Evolutionary conservation across 1,139 yeast species (phyloP).

Genomic region (Saccharomyces hybrid): DNA sequence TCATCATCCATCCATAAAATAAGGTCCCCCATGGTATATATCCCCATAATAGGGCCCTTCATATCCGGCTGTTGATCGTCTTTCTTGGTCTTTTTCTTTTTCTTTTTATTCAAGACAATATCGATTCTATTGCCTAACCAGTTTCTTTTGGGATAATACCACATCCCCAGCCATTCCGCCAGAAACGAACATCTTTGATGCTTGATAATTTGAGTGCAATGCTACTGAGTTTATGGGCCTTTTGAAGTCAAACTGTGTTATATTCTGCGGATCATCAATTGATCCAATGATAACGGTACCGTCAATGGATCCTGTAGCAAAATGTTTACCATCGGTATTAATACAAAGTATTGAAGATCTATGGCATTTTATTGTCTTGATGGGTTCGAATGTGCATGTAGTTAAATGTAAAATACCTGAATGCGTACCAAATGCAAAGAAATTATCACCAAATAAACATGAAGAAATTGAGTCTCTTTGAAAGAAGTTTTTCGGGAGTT

Average conservation of each 20-base stretch:
- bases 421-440: slow-evolving; percentile 80
- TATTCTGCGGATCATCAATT: slow-evolving; percentile 52
- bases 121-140: slow-evolving; percentile 86
- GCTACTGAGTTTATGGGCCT: slow-evolving; percentile 87
- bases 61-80: not conserved
- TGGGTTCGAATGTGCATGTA: slow-evolving; percentile 46
- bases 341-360: slow-evolving; percentile 72
- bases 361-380: slow-evolving; percentile 76
- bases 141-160: slow-evolving; percentile 59
- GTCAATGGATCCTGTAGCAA: slow-evolving; percentile 87
- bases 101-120: slow-evolving; percentile 48
- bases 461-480: slow-evolving; percentile 71
- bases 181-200: slow-evolving; percentile 59
- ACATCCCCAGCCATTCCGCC: slow-evolving; percentile 92
- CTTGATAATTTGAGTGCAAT: slow-evolving; percentile 59
- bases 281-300: slow-evolving; percentile 86
- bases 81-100: slow-evolving; percentile 13
- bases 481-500: slow-evolving; percentile 61
- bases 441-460: slow-evolving; percentile 48
- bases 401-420: slow-evolving; percentile 73
- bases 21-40: slow-evolving; percentile 54
- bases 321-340: slow-evolving; percentile 61
- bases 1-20: slow-evolving; percentile 79
- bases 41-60: slow-evolving; percentile 64
- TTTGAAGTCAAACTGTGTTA: slow-evolving; percentile 71